Evolutionary conservation across 805 yeast genomes (phyloP).

Genomic region (Candida saitoana): DNA sequence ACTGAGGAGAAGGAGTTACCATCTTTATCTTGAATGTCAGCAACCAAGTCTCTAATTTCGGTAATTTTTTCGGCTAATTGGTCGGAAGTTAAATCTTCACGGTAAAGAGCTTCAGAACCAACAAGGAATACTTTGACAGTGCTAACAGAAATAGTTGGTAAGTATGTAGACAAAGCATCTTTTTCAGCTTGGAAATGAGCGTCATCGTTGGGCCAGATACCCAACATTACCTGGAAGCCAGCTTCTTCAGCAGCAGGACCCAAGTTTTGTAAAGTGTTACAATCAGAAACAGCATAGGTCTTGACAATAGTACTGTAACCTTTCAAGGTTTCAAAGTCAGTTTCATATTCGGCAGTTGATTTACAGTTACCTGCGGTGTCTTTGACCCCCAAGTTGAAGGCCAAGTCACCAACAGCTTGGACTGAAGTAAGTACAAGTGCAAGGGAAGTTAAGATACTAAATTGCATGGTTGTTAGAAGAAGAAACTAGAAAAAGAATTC

Average conservation of each 20-base stretch:
- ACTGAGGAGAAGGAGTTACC: slow-evolving; percentile 70
- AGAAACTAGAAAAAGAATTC: slow-evolving; percentile 3
- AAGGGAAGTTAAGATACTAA: slow-evolving; percentile 40
- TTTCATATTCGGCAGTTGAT: slow-evolving; percentile 60
- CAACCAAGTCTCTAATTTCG: slow-evolving; percentile 56
- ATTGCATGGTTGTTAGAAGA: slow-evolving; percentile 25
- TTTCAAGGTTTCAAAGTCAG: slow-evolving; percentile 60
- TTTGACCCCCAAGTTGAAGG: slow-evolving; percentile 84
- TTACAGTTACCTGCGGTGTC: slow-evolving; percentile 75
- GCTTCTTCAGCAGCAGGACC: slow-evolving; percentile 83
- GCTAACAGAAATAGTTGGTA: slow-evolving; percentile 67
- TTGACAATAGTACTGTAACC: slow-evolving; percentile 64
- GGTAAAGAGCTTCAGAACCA: slow-evolving; percentile 94
- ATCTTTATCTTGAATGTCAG: slow-evolving; percentile 65
- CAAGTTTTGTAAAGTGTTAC: slow-evolving; percentile 78
- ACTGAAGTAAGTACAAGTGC: slow-evolving; percentile 49
- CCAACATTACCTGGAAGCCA: slow-evolving; percentile 73
- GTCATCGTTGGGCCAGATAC: slow-evolving; percentile 93
- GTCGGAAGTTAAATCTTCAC: slow-evolving; percentile 75
- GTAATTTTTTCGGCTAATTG: slow-evolving; percentile 66
- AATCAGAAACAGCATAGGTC: slow-evolving; percentile 90
- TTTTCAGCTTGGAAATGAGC: slow-evolving; percentile 73
- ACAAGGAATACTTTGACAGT: slow-evolving; percentile 77
- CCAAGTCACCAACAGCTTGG: slow-evolving; percentile 64
- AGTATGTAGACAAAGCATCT: slow-evolving; percentile 60